Percentiles rank a stretch among this genome's conserved stretches.
Evolutionary conservation across 1,139 yeast genomes (phyloP).

Genomic region (Insectozyma bohioensis): DNA sequence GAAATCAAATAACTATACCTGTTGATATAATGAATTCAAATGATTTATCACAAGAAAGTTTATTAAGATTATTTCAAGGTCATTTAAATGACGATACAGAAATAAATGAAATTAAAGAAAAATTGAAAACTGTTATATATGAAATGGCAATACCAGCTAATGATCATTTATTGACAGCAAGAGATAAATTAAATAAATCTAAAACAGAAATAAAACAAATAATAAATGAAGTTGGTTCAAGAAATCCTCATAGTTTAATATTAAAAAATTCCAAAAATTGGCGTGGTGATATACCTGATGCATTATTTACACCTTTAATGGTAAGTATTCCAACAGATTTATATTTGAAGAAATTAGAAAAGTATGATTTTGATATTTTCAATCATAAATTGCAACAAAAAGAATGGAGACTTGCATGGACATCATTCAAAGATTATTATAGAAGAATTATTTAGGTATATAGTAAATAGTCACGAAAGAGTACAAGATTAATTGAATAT

Average conservation of each 20-base stretch:
- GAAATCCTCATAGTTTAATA: constrained; percentile 26
- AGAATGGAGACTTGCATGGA: constrained; percentile 77
- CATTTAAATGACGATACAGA: constrained; percentile 29
- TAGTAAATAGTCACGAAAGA: no score
- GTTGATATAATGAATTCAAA: constrained; percentile 55
- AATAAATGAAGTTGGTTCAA: constrained; percentile 15
- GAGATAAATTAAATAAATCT: constrained; percentile 46
- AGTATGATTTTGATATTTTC: constrained; percentile 62
- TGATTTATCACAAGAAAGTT: constrained; percentile 63
- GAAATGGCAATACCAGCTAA: constrained; percentile 76
- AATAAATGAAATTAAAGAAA: constrained; percentile 29
- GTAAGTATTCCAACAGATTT: constrained; percentile 63
- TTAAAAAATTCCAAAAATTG: constrained; percentile 37
- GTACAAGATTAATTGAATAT: no score
- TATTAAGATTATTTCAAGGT: constrained; percentile 52
- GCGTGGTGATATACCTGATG: constrained; percentile 59
- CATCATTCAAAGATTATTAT: constrained; percentile 55
- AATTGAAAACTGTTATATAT: constrained; percentile 60
- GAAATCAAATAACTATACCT: constrained; percentile 61
- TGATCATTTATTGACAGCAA: constrained; percentile 74
- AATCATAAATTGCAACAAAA: constrained; percentile 47
- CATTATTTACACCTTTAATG: constrained; percentile 67
- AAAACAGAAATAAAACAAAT: constrained; percentile 32
- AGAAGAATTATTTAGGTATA: constrained; percentile 33
- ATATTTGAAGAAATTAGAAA: constrained; percentile 61